phyloP scores from a whole-genome alignment of 768 basidiomycete species.

The Auricularia sp. region DNA sequence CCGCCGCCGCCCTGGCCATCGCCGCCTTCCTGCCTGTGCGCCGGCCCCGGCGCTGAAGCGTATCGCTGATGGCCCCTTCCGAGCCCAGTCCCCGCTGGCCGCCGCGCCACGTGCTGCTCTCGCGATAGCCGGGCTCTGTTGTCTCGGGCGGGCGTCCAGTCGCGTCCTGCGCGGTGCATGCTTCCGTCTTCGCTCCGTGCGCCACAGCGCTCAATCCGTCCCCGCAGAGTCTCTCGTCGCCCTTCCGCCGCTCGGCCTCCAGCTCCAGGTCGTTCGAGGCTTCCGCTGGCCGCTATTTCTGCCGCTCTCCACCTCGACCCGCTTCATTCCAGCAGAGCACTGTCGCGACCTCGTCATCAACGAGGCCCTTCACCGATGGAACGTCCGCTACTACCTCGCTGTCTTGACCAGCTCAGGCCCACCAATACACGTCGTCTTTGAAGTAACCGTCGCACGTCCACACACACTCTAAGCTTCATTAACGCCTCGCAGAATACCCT shows the following conservation, averaged over 20 bases:
- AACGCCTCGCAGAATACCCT: conserved; percentile 41
- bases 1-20: not conserved
- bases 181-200: not conserved
- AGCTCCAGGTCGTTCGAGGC: conserved; percentile 63
- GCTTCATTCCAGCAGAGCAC: conserved; percentile 47
- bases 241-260: conserved; percentile 59
- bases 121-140: not conserved
- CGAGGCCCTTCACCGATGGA: conserved; percentile 64
- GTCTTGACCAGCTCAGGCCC: conserved; percentile 13
- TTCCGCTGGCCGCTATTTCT: conserved; percentile 23
- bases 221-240: conserved; percentile 57
- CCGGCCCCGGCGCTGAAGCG: too few relatives aligned
- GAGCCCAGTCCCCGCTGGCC: not conserved
- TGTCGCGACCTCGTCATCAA: conserved; percentile 62
- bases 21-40: not conserved
- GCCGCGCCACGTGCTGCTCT: not conserved
- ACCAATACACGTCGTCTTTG: conserved; percentile 25
- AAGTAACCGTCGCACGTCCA: not conserved
- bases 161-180: not conserved
- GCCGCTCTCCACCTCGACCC: conserved; percentile 28
- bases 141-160: not conserved
- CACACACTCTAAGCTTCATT: not conserved
- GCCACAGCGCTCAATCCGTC: not conserved
- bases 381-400: conserved; percentile 58
- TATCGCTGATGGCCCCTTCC: not conserved